These are phyloP conservation scores for Aquilaria agallochum DNA, from an alignment of 441 rosid genomes.

Conservation along the genomic window DNA sequence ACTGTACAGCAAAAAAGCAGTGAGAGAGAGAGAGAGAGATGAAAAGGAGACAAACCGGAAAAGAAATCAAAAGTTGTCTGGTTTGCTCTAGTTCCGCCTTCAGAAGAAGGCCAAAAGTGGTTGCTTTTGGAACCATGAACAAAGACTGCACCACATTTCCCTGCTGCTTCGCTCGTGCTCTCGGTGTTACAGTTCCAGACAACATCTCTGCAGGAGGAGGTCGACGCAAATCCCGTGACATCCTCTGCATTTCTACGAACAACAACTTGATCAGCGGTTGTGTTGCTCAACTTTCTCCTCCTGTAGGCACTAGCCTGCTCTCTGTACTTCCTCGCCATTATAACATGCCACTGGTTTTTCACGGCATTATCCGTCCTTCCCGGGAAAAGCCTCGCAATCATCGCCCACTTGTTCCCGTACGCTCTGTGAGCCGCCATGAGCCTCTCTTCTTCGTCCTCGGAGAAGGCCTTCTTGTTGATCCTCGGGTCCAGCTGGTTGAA, in stretches of 20 bases:
- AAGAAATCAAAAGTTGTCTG: conserved; percentile 33
- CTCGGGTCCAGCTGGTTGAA: conserved; percentile 61
- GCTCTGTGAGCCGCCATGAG: conserved; percentile 57
- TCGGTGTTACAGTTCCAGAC: conserved; percentile 8
- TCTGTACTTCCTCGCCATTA: conserved; percentile 63
- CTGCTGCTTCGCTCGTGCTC: conserved; percentile 5
- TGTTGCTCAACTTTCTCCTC: conserved; percentile 28
- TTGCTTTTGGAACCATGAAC: conserved; percentile 24
- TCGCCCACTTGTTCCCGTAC: conserved; percentile 71
- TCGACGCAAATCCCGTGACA: background rate
- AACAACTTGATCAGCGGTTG: conserved; percentile 12
- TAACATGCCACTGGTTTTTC: conserved; percentile 73
- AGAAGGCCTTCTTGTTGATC: conserved; percentile 45
- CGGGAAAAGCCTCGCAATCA: conserved; percentile 57
- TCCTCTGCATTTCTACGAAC: conserved; percentile 10
- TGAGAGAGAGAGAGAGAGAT: conserved; percentile 1
- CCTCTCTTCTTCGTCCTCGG: conserved; percentile 58
- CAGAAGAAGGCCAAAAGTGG: conserved; percentile 11
- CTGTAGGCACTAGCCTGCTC: conserved; percentile 40
- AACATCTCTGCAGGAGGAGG: conserved; percentile 1
- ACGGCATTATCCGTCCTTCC: conserved; percentile 74
- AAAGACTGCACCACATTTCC: conserved; percentile 12
- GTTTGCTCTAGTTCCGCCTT: conserved; percentile 16
- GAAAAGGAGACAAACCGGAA: conserved; percentile 33
- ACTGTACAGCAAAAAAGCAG: conserved; percentile 4